These are phyloP conservation scores for Inga oerstediana DNA, from an alignment of 306 rosid genomes.

Conservation along the genomic window DNA sequence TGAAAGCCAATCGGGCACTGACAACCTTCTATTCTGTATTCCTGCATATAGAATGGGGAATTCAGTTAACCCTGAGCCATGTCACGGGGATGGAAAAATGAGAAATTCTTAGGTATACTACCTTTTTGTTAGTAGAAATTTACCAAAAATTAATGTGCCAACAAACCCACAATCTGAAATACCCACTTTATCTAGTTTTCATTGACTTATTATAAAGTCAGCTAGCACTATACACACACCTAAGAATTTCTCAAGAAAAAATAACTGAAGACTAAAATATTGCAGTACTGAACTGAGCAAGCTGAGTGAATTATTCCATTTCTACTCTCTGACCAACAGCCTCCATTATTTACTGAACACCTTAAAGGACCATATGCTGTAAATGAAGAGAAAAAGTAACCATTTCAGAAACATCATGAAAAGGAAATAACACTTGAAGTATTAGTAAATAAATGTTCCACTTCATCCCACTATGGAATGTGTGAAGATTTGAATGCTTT, in stretches of 20 bases:
- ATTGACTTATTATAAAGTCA: not conserved
- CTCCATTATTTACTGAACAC: conserved; percentile 82
- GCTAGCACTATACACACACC: not conserved
- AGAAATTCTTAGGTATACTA: not conserved
- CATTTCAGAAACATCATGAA: conserved; percentile 29
- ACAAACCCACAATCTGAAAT: not conserved
- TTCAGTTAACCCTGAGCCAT: conserved; percentile 38
- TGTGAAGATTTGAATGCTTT: not conserved
- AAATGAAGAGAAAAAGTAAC: conserved; percentile 23
- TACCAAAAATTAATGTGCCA: not conserved
- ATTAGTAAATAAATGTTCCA: conserved; percentile 4
- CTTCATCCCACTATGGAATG: conserved; percentile 4
- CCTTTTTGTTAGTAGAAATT: not conserved
- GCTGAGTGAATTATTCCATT: conserved; percentile 65
- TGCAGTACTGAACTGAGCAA: conserved; percentile 88
- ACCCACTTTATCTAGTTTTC: not conserved
- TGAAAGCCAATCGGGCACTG: conserved; percentile 75
- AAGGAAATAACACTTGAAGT: not conserved
- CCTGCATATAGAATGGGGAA: conserved; percentile 47
- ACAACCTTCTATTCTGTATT: conserved; percentile 68
- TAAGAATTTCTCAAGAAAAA: conserved; percentile 1
- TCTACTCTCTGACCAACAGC: conserved; percentile 85
- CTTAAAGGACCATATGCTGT: conserved; percentile 97
- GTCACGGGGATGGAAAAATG: not conserved
- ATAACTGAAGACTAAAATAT: conserved; percentile 23